Base-by-base conservation (phyloP, 2,329 filamentous ascomycete genomes). In the Claviceps capensis region DNA sequence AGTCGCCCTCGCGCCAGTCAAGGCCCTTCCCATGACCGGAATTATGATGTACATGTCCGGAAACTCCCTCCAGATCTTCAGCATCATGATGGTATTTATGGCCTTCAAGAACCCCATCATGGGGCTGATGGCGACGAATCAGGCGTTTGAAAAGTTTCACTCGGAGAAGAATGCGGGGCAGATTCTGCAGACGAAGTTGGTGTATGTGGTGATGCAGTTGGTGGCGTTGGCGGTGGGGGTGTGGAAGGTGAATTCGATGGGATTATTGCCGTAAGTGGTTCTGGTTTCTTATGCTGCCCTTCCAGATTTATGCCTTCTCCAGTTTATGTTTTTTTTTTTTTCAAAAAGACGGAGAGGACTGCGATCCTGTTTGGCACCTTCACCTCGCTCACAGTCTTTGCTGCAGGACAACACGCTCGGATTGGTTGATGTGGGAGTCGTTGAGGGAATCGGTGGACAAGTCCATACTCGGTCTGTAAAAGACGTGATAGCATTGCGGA, bases 41-140 rank as follows among this genome's bases (percentile, higher is more conserved):
- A 91, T 98, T 67, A 96, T 96, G 83, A 97, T 97, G 89, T 98
- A 98, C 78, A 98, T 98, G 93, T 94, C 91, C 36, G 93, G 93
- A 63, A 98, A 97, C 72, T 89, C 88, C 55, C 80, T 98, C 47
- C 93, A 98, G 67, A 97, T 98, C 59, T 98, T 98, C 75, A 94
- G 86, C 70, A 97, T 98, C 70, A 97, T 97, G 88, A 98, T 97
- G 90, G 91, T 97, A 17, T 90, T 91, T 63, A 97, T 96, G 86
- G 83, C 95, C 46, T 98, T 98, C 78, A 97, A 97, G 76, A 94
- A 87, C 59, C 93, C 93, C 9, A 78, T 98, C 55, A 81, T 88
- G 68, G 93, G 90, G 37, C 72, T 97, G 46, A 70, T 95, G 55
- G 81, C 75, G 59, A 91, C 91, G 47, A 89, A 93, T 64, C 79